phyloP scores from a whole-genome alignment of 306 rosid species.

The Gleditsia sinensis region DNA sequence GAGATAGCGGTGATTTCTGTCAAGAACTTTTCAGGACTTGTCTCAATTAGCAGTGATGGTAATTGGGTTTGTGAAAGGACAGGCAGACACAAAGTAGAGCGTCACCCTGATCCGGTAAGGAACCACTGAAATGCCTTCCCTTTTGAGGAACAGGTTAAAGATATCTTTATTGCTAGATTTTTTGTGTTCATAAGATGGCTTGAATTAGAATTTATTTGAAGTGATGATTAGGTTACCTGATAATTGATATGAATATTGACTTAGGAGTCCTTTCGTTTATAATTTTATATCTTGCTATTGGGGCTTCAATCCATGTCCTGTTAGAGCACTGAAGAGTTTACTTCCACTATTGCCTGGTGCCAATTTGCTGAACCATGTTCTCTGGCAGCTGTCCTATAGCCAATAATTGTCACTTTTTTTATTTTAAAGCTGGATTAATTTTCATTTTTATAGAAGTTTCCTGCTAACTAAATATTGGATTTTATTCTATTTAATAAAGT shows the following conservation, averaged over 20 bases:
- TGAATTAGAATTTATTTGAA: slow-evolving; percentile 2
- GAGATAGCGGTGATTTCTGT: slow-evolving; percentile 70
- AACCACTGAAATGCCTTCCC: slow-evolving; percentile 10
- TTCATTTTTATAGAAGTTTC: no score
- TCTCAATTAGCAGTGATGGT: slow-evolving; percentile 62
- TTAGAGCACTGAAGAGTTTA: not conserved
- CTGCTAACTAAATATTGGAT: no score
- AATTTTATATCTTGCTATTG: not conserved
- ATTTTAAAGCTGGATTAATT: no score
- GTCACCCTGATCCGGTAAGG: slow-evolving; percentile 75
- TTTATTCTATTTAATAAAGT: no score
- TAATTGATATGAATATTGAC: not conserved
- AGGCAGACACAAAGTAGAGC: slow-evolving; percentile 52
- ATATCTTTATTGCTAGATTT: not conserved
- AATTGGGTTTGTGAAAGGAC: slow-evolving; percentile 65
- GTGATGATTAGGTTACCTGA: slow-evolving; percentile 8
- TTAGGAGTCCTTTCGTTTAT: slow-evolving; percentile 21
- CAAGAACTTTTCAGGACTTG: slow-evolving; percentile 71
- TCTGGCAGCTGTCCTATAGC: not conserved
- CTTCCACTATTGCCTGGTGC: not conserved
- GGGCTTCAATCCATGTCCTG: not conserved
- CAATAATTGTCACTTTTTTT: not conserved
- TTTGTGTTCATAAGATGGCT: slow-evolving; percentile 4
- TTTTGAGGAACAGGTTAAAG: not conserved
- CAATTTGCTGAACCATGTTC: not conserved